Base-by-base conservation (phyloP, 495 filamentous ascomycete genomes). In the Penicillium lagena region DNA sequence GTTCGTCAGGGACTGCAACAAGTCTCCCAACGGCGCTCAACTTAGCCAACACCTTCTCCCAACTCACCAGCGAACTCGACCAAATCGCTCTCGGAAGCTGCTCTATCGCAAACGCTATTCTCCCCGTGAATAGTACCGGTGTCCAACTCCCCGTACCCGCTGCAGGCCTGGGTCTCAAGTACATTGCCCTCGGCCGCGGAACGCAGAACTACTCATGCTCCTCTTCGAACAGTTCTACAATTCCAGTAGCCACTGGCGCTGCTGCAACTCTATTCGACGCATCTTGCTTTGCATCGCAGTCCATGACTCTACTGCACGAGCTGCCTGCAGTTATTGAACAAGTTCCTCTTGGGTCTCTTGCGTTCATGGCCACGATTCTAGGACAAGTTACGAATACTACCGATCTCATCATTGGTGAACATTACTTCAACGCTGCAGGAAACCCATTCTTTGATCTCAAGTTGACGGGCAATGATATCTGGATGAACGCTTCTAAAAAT, bases 151-250 rank as follows among this genome's bases (percentile, higher is more conserved):
- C 73, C 7, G 29, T 51, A 0, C 79, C 81, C 4, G 59, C 64
- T 9, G 29, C 62, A 9, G 62, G 60, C 42, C 48, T 79, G 31
- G 63, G 56, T 10, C 71, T 89, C 43, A 76, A 79, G 60, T 75
- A 78, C 58, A 72, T 89, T 51, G 78, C 74, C 42, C 46, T 89
- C 42, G 86, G 85, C 51, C 81, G 81, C 29, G 86, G 86, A 42
- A 80, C 83, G 48, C 86, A 90, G 54, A 90, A 90, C 70, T 90
- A 90, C 69, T 84, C 78, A 22, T 90, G 86, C 59, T 45, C 54
- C 8, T 42, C 52, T 11, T 43, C 51, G n/a, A 53, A 63, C 37
- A 8, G 7, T 22, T 46, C 47, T 6, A 45, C 55, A 12, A 35
- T 49, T 11, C 63, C 76, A 4, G 45, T 50, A 1, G 59, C 76